Evolutionary conservation across 2,329 filamentous ascomycete species (phyloP).

Genomic region (Aspergillus flavus): DNA sequence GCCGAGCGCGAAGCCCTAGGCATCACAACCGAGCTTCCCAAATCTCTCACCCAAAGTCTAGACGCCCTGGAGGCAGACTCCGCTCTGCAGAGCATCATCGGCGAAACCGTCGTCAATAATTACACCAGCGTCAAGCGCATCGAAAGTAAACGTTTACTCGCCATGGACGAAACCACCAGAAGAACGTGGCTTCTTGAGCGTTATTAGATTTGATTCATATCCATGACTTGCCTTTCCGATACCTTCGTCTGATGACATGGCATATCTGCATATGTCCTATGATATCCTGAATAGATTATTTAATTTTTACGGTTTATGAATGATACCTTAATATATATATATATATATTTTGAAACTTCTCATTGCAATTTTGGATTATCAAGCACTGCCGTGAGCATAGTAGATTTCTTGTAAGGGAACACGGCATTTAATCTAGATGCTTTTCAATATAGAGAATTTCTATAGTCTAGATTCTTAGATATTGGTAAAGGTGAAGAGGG

Average conservation of each 20-base stretch:
- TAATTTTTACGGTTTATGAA: not conserved
- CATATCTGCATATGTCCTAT: not conserved
- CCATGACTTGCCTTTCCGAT: not conserved
- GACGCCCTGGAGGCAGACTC: constrained; percentile 32
- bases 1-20: constrained; percentile 35
- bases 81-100: constrained; percentile 32
- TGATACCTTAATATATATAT: not conserved
- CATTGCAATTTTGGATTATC: not conserved
- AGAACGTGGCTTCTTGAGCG: constrained; percentile 42
- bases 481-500: too few species aligned
- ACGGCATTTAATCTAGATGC: not conserved
- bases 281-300: not conserved
- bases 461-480: too few species aligned
- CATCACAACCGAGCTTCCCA: constrained; percentile 41
- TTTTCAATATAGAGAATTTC: too few species aligned
- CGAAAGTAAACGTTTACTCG: constrained; percentile 33
- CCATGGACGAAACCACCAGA: constrained; percentile 35
- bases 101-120: constrained; percentile 28
- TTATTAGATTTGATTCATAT: constrained; percentile 31
- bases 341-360: not conserved
- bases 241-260: not conserved
- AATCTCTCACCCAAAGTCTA: constrained; percentile 38
- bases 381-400: not conserved
- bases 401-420: not conserved
- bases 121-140: constrained; percentile 38